These are phyloP conservation scores for Lactifluus echinatus DNA, from an alignment of 768 basidiomycete genomes.

Conservation along the genomic window DNA sequence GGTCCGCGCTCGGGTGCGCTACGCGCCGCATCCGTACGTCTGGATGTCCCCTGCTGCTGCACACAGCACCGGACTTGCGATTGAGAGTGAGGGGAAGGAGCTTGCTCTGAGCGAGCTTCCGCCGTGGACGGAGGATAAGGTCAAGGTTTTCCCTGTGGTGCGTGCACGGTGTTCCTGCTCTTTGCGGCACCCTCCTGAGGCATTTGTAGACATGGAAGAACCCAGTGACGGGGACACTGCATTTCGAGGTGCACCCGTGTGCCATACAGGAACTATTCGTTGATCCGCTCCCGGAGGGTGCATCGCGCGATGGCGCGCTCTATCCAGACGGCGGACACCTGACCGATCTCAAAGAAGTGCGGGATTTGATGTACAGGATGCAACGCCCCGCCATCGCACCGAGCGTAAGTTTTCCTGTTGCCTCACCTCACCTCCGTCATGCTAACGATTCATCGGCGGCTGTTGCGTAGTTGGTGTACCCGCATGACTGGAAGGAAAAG, in stretches of 20 bases:
- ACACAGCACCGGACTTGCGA: constrained; percentile 67
- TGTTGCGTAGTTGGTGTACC: constrained; percentile 58
- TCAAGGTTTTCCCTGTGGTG: constrained; percentile 65
- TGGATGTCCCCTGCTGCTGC: constrained; percentile 78
- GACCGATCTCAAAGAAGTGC: constrained; percentile 61
- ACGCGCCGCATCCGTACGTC: constrained; percentile 78
- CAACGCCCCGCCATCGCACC: constrained; percentile 87
- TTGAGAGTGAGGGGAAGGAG: constrained; percentile 70
- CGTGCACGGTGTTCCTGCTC: constrained; percentile 12
- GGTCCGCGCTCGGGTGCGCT: constrained; percentile 62
- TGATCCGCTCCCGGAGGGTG: constrained; percentile 59
- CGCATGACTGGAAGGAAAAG: constrained; percentile 76
- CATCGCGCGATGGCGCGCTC: constrained; percentile 50
- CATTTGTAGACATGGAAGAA: constrained; percentile 80
- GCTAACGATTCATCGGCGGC: neutral
- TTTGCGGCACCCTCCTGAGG: too few relatives aligned
- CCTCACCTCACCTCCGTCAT: neutral
- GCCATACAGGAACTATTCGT: constrained; percentile 59
- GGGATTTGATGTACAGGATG: constrained; percentile 73
- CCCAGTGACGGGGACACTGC: constrained; percentile 70
- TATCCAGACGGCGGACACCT: constrained; percentile 80
- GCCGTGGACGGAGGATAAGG: constrained; percentile 67
- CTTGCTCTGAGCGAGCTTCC: constrained; percentile 58
- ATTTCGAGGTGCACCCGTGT: constrained; percentile 88
- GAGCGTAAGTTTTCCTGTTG: constrained; percentile 33